These are phyloP conservation scores for Verticillium alfalfae DNA, from an alignment of 2,329 filamentous ascomycete genomes.

Conservation along the genomic window DNA sequence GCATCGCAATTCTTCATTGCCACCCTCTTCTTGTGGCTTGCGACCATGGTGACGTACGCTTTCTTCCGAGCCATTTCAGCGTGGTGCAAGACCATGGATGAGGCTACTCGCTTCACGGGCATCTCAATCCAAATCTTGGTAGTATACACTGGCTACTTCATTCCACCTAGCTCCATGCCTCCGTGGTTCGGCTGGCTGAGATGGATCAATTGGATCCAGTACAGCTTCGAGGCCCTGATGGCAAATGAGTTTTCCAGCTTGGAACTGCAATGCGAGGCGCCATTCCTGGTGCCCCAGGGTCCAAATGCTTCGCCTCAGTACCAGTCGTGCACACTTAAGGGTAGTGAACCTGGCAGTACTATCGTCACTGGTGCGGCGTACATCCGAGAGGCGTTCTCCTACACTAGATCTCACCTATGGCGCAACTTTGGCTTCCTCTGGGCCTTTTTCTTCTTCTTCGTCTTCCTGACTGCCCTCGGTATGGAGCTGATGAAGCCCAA, in stretches of 20 bases:
- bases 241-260: slow-evolving; percentile 57
- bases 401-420: slow-evolving; percentile 55
- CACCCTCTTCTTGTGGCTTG: slow-evolving; percentile 45
- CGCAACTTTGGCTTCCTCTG: slow-evolving; percentile 49
- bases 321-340: slow-evolving; percentile 55
- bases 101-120: slow-evolving; percentile 25
- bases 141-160: slow-evolving; percentile 36
- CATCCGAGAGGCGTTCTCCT: slow-evolving; percentile 45
- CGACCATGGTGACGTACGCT: slow-evolving; percentile 50
- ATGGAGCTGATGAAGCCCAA: slow-evolving; percentile 47
- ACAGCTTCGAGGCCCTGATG: slow-evolving; percentile 63
- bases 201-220: slow-evolving; percentile 45
- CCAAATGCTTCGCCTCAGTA: slow-evolving; percentile 39
- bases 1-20: slow-evolving; percentile 59
- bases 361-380: slow-evolving; percentile 50
- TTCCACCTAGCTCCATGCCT: slow-evolving; percentile 42
- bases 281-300: slow-evolving; percentile 48
- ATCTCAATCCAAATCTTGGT: slow-evolving; percentile 19
- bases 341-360: slow-evolving; percentile 44
- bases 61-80: slow-evolving; percentile 46
- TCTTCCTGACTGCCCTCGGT: slow-evolving; percentile 30
- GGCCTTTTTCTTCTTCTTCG: slow-evolving; percentile 42
- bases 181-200: slow-evolving; percentile 49
- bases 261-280: slow-evolving; percentile 46
- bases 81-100: slow-evolving; percentile 40